Base-by-base conservation (phyloP, 768 basidiomycete genomes). In the Chalciporus sphaerocephalus region DNA sequence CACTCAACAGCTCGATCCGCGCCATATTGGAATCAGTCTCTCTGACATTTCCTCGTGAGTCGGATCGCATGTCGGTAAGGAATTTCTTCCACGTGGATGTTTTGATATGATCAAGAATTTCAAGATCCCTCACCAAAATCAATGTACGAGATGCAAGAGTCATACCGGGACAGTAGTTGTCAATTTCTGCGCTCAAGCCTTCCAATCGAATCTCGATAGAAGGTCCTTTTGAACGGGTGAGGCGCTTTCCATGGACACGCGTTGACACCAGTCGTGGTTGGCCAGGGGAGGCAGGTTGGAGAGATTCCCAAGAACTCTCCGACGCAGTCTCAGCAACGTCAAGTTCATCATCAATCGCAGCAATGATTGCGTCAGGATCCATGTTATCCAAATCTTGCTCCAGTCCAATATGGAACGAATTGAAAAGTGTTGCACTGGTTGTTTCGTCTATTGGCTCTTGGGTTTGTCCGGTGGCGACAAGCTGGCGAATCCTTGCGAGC, bases 1-100 rank as follows among this genome's bases (percentile, higher is more conserved):
- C 80, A 37, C 71, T 83, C 38, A 75, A 74, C 38, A 98, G 64
- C 59, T 95, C 92, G 7, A 94, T 69, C 21, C 85, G 80, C n/a
- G 91, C 83, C 95, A 99, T 98, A 57, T 89, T 81, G 5, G 92
- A 94, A 39, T 81, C 90, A 5, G 89, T 92, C 68, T 96, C 92
- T 25, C 93, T 79, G 11, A 93, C 70, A 59, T 94, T 90, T 0
- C 95, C 95, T 44, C 80, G 79, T 13, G 88, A 83, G 67, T 95
- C 92, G 6, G 86, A 76, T 30, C 86, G 79, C 60, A 96, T 74
- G 43, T 82, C 81, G 4, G 92, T 94, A 48, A 99, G 69, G 64
- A 99, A 98, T 64, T 95, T 98, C 69, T 85, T 88, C 96, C 96
- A 99, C 0, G 96, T 97, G 8, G 93, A 97, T 0, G 93, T 94